Base-by-base conservation (phyloP, 495 filamentous ascomycete genomes). In the Penicillium bovifimosum region DNA sequence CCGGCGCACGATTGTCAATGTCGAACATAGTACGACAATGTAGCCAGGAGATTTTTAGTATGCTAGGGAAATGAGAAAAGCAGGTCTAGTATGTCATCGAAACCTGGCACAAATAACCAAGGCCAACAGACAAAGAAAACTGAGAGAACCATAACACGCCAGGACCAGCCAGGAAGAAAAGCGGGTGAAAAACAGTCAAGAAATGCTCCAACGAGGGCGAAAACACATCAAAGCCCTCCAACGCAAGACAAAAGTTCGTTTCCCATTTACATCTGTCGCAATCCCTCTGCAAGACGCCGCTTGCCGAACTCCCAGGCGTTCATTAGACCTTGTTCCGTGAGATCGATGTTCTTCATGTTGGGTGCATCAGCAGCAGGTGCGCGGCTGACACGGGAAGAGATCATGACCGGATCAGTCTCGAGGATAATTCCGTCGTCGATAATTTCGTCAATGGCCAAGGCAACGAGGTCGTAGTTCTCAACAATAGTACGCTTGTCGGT, bases 401-500 rank as follows among this genome's bases (percentile, higher is more conserved):
- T 88, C 54, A 95, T 82, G 26, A 91, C 88, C 0, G 93, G 91
- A 68, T 99, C 93, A 0, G 91, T 96, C 74, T 99, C 93, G 10
- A 99, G 79, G 56, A 97, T 91, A 56, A 99, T 91, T 28, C 93
- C 93, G 58, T 97, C 93, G 69, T 97, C 93, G 28, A 95, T 84
- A 49, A 96, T 89, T 69, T 99, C 93, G 69, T 99, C 93, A 49
- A 97, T 87, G 38, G 91, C 87, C 17, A 99, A 78, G 17, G 90
- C 86, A 50, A 96, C 87, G 8, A 85, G 80, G 64, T 97, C 93
- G 76, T 96, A 98, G 79, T 96, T 96, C 73, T 99, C 93, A 63
- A 96, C 83, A 54, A 97, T 88, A 9, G 92, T 97, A 54, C 93
- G 88, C 77, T 96, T 96, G 77, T 99, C 93, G 47, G 91, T 90